phyloP scores from a whole-genome alignment of 1,139 yeast species.

The Blastobotrys niveus region DNA sequence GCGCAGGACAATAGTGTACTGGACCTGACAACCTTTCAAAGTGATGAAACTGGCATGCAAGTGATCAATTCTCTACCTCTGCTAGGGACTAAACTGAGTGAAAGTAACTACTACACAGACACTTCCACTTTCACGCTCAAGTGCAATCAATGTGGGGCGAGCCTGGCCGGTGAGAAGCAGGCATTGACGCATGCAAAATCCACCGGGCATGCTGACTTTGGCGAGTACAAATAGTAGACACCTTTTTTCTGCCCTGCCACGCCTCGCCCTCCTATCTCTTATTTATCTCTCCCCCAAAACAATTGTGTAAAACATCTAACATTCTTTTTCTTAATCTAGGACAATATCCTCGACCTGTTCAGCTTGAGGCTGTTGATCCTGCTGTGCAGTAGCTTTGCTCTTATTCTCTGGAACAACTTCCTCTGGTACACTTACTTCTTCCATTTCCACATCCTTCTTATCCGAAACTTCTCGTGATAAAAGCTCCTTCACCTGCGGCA shows the following conservation, averaged over 20 bases:
- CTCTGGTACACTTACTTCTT: not conserved
- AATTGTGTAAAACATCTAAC: too few relatives aligned
- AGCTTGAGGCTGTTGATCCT: not conserved
- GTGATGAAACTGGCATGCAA: slow-evolving; percentile 29
- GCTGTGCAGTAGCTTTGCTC: not conserved
- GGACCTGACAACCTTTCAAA: slow-evolving; percentile 43
- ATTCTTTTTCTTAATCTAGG: not conserved
- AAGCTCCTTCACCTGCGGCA: slow-evolving; percentile 16
- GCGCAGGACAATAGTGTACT: slow-evolving; percentile 21
- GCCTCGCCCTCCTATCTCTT: not conserved
- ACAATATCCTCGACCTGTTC: too few relatives aligned
- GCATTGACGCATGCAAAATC: slow-evolving; percentile 61
- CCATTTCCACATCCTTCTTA: slow-evolving; percentile 2
- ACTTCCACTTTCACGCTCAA: slow-evolving; percentile 54
- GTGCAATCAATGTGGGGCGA: slow-evolving; percentile 52
- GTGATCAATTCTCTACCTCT: slow-evolving; percentile 39
- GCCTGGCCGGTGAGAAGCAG: slow-evolving; percentile 59
- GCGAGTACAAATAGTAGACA: slow-evolving; percentile 41
- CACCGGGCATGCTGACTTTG: slow-evolving; percentile 61
- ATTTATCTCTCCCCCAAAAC: too few relatives aligned
- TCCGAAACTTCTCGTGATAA: slow-evolving; percentile 3
- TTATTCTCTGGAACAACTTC: not conserved
- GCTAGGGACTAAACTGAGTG: slow-evolving; percentile 45
- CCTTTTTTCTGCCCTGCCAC: not conserved
- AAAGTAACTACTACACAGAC: slow-evolving; percentile 59